Evolutionary conservation across 129 eudicot species (phyloP).

Genomic region (Flaveria bidentis): DNA sequence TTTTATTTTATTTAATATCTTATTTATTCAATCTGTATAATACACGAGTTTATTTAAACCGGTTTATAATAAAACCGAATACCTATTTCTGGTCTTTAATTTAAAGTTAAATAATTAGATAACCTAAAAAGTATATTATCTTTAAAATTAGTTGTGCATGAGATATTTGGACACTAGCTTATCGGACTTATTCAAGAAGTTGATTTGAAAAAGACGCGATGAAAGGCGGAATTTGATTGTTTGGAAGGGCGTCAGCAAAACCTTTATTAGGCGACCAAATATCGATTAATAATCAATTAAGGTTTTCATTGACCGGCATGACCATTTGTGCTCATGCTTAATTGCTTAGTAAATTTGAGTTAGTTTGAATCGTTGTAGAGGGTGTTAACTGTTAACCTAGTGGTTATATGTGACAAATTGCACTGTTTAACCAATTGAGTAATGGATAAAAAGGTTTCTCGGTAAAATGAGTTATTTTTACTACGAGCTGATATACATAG

Average conservation of each 20-base stretch:
- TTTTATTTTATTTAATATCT: too few species aligned
- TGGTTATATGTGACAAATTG: neutral
- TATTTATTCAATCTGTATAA: too few species aligned
- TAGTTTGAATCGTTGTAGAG: neutral
- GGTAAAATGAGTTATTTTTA: too few species aligned
- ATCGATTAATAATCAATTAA: too few species aligned
- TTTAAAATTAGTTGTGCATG: neutral
- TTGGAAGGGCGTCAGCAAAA: constrained; percentile 8
- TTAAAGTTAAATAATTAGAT: neutral
- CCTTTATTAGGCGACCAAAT: neutral
- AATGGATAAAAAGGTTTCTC: too few species aligned
- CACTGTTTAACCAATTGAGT: too few species aligned
- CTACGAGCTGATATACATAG: too few species aligned
- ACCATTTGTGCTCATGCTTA: neutral
- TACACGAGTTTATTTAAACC: too few species aligned
- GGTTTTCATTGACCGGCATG: neutral
- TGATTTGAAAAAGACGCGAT: constrained; percentile 20
- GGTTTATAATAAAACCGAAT: too few species aligned
- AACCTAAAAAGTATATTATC: neutral
- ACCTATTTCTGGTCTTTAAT: too few species aligned
- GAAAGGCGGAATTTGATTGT: constrained; percentile 27
- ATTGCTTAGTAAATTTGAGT: neutral
- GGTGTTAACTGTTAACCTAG: neutral
- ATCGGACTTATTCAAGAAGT: neutral
- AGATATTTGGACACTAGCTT: neutral